These are phyloP conservation scores for Lanmaoa pseudosensibilis DNA, from an alignment of 768 basidiomycete genomes.

Conservation along the genomic window DNA sequence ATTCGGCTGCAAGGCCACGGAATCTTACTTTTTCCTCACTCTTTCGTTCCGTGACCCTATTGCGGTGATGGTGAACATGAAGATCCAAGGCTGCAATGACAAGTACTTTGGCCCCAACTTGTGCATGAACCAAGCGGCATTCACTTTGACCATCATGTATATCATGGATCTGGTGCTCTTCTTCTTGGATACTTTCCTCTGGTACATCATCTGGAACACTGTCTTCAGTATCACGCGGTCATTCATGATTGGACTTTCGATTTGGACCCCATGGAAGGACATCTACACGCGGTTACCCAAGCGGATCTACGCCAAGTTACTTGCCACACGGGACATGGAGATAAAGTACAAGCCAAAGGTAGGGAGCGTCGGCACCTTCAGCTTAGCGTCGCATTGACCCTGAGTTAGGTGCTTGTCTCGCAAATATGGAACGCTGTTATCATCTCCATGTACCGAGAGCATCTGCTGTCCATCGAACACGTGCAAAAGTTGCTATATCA, in stretches of 20 bases:
- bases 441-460: slow-evolving; percentile 99
- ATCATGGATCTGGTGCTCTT: slow-evolving; percentile 96
- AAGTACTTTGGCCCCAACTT: slow-evolving; percentile 80
- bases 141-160: slow-evolving; percentile 97
- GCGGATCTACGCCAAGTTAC: slow-evolving; percentile 92
- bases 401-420: slow-evolving; percentile 82
- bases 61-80: slow-evolving; percentile 94
- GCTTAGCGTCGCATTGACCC: background rate
- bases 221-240: slow-evolving; percentile 86
- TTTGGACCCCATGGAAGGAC: slow-evolving; percentile 99
- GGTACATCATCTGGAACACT: slow-evolving; percentile 99
- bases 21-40: slow-evolving; percentile 98
- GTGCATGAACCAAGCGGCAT: slow-evolving; percentile 91
- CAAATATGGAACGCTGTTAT: slow-evolving; percentile 99
- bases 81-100: slow-evolving; percentile 87
- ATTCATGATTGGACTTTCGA: slow-evolving; percentile 89
- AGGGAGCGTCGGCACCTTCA: slow-evolving; percentile 13
- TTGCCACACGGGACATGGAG: slow-evolving; percentile 95
- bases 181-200: slow-evolving; percentile 99
- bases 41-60: slow-evolving; percentile 93
- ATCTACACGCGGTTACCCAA: slow-evolving; percentile 96
- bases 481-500: slow-evolving; percentile 98
- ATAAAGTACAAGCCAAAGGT: slow-evolving; percentile 99
- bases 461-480: slow-evolving; percentile 97
- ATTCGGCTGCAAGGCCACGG: slow-evolving; percentile 94